phyloP scores from a whole-genome alignment of 208 protist species.

The Leishmania braziliensis region DNA sequence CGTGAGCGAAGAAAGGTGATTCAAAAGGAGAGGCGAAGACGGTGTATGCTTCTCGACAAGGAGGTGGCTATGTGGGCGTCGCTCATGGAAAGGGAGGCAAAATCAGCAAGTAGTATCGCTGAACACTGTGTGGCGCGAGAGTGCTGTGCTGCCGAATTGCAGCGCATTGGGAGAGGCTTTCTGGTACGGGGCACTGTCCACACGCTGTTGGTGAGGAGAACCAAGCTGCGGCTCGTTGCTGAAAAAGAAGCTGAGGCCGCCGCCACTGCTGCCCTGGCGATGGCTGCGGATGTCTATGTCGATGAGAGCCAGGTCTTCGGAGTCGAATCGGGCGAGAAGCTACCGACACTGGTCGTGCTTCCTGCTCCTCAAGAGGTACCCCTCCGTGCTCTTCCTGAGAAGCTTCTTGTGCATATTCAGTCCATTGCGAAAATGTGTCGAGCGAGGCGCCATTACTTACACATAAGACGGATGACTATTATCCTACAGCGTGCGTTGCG shows the following conservation, averaged over 20 bases:
- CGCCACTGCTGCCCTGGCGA: neutral
- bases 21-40: conserved; percentile 20
- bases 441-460: neutral
- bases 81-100: conserved; percentile 2
- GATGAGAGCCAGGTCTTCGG: too few relatives aligned
- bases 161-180: conserved; percentile 33
- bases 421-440: conserved; percentile 14
- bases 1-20: conserved; percentile 15
- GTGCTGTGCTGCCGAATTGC: conserved; percentile 9
- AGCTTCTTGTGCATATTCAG: conserved; percentile 18
- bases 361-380: neutral
- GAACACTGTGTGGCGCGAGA: conserved; percentile 5
- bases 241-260: neutral
- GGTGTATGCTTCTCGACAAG: neutral
- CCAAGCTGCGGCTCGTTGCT: neutral
- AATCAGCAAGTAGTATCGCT: neutral
- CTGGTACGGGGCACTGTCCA: neutral
- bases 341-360: neutral
- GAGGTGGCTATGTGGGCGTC: neutral
- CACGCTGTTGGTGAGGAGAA: neutral
- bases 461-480: neutral
- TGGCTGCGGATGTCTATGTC: neutral
- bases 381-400: conserved; percentile 11
- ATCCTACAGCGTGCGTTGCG: conserved; percentile 24
- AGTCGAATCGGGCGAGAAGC: neutral